Base-by-base conservation (phyloP, 2,329 filamentous ascomycete species). In the Curvularia sp. region DNA sequence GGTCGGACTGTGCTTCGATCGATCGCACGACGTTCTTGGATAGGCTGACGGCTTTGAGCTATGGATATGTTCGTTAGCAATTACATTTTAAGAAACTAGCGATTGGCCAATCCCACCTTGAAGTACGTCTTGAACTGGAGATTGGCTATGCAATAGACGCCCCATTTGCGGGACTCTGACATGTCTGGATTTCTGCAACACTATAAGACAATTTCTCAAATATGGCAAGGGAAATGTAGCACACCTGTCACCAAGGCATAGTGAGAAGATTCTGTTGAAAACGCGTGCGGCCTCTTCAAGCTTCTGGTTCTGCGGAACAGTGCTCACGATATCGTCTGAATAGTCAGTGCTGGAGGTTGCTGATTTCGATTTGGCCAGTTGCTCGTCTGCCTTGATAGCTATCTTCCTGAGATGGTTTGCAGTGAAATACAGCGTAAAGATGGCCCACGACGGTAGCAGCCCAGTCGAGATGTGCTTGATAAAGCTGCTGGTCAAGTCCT, bases 51-150 rank as follows among this genome's bases (percentile, higher is more conserved):
- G 90, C 91, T 79, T 96, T 97, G 63, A 98, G 83, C 81, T 85
- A 69, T 7, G 2, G 35, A 9, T 18, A 18, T 38, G 15, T 33
- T 13, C 1, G 20, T 67, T 33, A 67, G 62, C n/a, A 28, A 33
- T 15, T 35, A 30, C 13, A 18, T 2, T 4, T 3, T 3, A 24
- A 31, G 31, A 26, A 42, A 38, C 28, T 7, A 12, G 4, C 22
- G 6, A 13, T 33, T 4, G 13, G 4, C 12, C 7, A 13, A 15
- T 39, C 52, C 49, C 76, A 83, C 84, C 79, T 92, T 96, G 82
- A 99, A 99, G 77, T 98, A 97, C 1, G 93, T 98, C 79, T 98
- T 98, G 86, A 99, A 99, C 13, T 97, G 83, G 7, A 99, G 85
- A 74, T 97, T 98, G 72, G 93, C 92, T 65, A 94, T 89, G 76